Base-by-base conservation (phyloP, 305 asterid genomes). In the Fraxinus sp. region DNA sequence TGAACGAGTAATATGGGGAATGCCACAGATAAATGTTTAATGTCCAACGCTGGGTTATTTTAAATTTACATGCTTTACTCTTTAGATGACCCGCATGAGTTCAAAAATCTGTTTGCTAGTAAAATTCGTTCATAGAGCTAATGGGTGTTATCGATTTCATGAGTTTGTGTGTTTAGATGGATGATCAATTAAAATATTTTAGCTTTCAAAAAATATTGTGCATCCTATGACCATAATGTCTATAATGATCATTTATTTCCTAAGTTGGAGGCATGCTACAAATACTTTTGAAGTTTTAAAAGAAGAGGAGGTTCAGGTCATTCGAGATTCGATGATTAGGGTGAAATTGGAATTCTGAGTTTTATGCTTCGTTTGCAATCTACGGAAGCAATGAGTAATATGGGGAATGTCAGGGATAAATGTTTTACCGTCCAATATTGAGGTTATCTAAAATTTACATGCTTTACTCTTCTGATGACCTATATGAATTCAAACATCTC, bases 111-210 rank as follows among this genome's bases (percentile, higher is more conserved):
- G 39, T 74, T 4, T 80, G 83, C 36, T 8, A 28, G 28, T 74
- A 35, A 64, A 20, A 30, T 59, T 24, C 64, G 0, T 36, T 57
- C 59, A 7, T 30, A 70, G n/a, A 64, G 62, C 71, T 79, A 46
- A 32, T 39, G 30, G 64, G 1, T 81, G n/a, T 59, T 83, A 35
- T 35, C 28, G 7, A 39, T 28, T 74, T 62, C 39, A 46, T 83
- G 68, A 71, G 32, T 30, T 71, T 71, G 24, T 32, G 1, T 80
- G 82, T 77, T 11, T 13, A 77, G 68, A 64, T 77, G 33, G 78
- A 18, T 77, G 26, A 26, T 43, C 22, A 71, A 46, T 77, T 46
- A 37, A 74, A 18, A 52, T n/a, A 8, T 28, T 74, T 26, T 78
- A 43, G 13, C 75, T 72, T 66, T 80, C 14, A 41, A 41, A 35